Conservation (phyloP, 2,329 filamentous ascomycete species). For the Neocatenulostroma microsporum region DNA sequence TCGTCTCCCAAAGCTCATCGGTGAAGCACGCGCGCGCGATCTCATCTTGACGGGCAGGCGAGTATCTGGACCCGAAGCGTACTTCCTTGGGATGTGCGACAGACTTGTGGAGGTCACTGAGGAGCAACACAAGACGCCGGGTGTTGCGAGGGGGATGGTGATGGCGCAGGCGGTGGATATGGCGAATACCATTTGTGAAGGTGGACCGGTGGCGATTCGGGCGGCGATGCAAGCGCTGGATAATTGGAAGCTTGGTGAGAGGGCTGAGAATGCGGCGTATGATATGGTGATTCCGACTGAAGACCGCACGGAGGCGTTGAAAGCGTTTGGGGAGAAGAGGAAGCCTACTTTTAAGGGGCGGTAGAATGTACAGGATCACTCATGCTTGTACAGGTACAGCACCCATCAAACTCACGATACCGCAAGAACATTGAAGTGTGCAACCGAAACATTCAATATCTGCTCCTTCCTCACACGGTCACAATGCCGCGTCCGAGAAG, state of each 20-base stretch:
- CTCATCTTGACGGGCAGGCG: conserved; percentile 84
- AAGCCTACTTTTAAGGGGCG: conserved; percentile 59
- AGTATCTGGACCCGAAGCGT: conserved; percentile 74
- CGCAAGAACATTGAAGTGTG: too few relatives aligned
- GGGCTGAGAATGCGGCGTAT: conserved; percentile 82
- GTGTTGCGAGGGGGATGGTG: conserved; percentile 57
- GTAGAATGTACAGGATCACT: too few relatives aligned
- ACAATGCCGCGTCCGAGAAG: too few relatives aligned
- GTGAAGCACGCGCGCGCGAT: conserved; percentile 73
- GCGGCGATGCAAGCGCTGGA: conserved; percentile 73
- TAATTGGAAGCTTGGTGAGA: conserved; percentile 57
- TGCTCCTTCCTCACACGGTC: too few relatives aligned
- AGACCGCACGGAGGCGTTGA: conserved; percentile 80
- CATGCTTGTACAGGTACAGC: too few relatives aligned
- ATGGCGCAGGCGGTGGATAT: conserved; percentile 69
- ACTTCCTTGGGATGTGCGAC: conserved; percentile 88
- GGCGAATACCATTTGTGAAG: conserved; percentile 79
- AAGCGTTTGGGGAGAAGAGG: conserved; percentile 73
- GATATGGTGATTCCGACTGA: conserved; percentile 72
- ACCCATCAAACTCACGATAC: too few relatives aligned
- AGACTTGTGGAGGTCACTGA: conserved; percentile 73
- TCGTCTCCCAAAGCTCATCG: conserved; percentile 74
- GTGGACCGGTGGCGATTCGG: conserved; percentile 73
- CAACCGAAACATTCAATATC: too few relatives aligned
- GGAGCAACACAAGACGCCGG: conserved; percentile 45